These are phyloP conservation scores for Rhodotorula sp. DNA, from an alignment of 1,284 basidiomycete species.

Conservation along the genomic window DNA sequence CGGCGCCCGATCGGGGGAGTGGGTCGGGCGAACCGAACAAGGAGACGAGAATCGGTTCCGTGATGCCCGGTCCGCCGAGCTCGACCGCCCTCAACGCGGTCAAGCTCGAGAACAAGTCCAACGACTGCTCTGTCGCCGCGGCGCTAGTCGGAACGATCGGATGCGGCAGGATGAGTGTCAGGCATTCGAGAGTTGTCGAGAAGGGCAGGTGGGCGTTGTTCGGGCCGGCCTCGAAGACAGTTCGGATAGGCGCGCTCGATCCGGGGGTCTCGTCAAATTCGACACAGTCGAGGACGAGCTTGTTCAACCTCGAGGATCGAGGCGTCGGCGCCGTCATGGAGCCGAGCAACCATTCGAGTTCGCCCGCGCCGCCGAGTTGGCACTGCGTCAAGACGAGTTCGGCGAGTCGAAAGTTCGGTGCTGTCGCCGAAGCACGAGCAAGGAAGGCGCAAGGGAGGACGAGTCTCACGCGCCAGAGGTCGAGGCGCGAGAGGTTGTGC, in stretches of 20 bases:
- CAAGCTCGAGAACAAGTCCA: not conserved
- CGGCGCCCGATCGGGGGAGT: not conserved
- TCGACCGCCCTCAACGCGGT: not conserved
- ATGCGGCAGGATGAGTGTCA: not conserved
- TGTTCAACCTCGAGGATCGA: not conserved
- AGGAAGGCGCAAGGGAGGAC: not conserved
- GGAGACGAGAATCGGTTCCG: conserved; percentile 1
- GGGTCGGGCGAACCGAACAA: not conserved
- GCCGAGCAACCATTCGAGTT: conserved; percentile 18
- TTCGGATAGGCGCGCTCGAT: not conserved
- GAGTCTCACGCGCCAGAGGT: conserved; percentile 24
- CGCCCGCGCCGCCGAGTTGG: not conserved
- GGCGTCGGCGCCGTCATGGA: not conserved
- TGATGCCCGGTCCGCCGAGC: conserved; percentile 13
- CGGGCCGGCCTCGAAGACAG: not conserved
- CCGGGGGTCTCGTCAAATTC: conserved; percentile 1
- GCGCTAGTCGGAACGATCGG: not conserved
- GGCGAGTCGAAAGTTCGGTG: not conserved
- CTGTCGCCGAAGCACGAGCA: not conserved
- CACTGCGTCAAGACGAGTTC: conserved; percentile 7
- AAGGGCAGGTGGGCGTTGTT: conserved; percentile 3
- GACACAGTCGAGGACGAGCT: conserved; percentile 3
- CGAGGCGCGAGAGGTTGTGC: conserved; percentile 11
- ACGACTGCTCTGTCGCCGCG: not conserved
- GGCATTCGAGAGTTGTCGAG: not conserved